phyloP scores from a whole-genome alignment of 768 basidiomycete species.

The Boletus coccyginus region DNA sequence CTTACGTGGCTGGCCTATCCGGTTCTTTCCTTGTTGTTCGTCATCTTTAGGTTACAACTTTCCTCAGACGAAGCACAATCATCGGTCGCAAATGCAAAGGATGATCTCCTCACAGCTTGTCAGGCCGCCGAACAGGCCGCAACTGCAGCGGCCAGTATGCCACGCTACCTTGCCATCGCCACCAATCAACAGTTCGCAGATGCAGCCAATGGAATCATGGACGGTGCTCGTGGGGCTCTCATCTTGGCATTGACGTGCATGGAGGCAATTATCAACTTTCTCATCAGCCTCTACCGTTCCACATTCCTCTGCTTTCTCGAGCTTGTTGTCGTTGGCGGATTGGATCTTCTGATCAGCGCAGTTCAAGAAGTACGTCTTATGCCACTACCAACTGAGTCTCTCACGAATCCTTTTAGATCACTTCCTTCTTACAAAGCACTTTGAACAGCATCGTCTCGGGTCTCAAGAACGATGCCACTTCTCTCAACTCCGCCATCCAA shows the following conservation, averaged over 20 bases:
- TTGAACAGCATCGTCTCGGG: slow-evolving; percentile 59
- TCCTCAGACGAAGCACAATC: slow-evolving; percentile 69
- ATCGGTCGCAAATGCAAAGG: slow-evolving; percentile 67
- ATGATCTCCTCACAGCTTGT: slow-evolving; percentile 78
- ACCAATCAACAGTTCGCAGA: slow-evolving; percentile 78
- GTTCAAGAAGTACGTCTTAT: slow-evolving; percentile 68
- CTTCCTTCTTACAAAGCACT: slow-evolving; percentile 58
- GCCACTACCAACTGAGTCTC: background rate
- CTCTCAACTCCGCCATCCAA: slow-evolving; percentile 68
- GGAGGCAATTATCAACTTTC: slow-evolving; percentile 88
- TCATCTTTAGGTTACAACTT: slow-evolving; percentile 77
- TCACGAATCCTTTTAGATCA: slow-evolving; percentile 50
- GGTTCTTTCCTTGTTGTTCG: slow-evolving; percentile 82
- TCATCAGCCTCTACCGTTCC: slow-evolving; percentile 89
- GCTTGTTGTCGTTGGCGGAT: slow-evolving; percentile 76
- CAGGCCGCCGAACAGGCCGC: slow-evolving; percentile 82
- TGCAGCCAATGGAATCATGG: slow-evolving; percentile 75
- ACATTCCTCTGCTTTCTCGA: slow-evolving; percentile 94
- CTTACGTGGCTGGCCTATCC: slow-evolving; percentile 91
- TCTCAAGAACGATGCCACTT: slow-evolving; percentile 67
- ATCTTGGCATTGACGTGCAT: slow-evolving; percentile 75
- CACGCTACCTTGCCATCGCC: slow-evolving; percentile 82
- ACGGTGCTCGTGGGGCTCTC: slow-evolving; percentile 71
- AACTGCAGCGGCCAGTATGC: slow-evolving; percentile 79
- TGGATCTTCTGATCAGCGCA: slow-evolving; percentile 77